Evolutionary conservation across 176 grass and related monocot genomes (phyloP).

Genomic region (Oryza punctata): DNA sequence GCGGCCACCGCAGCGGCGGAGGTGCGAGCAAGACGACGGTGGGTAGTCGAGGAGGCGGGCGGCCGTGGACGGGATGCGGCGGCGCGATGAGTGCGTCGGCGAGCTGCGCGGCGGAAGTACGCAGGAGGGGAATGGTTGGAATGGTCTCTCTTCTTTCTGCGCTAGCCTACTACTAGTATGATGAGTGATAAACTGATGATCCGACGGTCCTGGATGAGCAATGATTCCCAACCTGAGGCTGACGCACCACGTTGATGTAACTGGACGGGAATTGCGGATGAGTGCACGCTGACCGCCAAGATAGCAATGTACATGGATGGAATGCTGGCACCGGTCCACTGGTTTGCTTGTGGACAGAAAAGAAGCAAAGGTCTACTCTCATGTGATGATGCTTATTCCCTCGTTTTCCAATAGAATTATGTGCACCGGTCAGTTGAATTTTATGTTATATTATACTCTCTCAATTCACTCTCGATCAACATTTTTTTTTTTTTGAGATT

Average conservation of each 20-base stretch:
- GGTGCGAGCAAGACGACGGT: no score
- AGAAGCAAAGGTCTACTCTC: no score
- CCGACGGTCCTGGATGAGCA: background rate
- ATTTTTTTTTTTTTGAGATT: no score
- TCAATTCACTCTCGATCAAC: no score
- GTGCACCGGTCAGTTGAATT: no score
- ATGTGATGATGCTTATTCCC: no score
- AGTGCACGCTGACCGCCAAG: background rate
- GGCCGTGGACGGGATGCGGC: background rate
- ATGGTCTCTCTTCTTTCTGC: background rate
- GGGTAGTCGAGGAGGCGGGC: background rate
- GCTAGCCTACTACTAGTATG: no score
- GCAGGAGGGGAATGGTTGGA: background rate
- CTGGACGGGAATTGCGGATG: background rate
- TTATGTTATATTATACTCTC: no score
- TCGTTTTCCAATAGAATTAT: no score
- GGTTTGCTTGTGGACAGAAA: no score
- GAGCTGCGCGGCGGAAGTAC: background rate
- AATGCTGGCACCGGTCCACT: background rate
- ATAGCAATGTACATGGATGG: constrained; percentile 26
- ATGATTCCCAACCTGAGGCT: background rate
- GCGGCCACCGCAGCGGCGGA: background rate
- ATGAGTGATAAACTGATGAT: background rate
- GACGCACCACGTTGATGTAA: background rate
- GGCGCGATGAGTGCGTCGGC: background rate